Evolutionary conservation across 1,284 basidiomycete species (phyloP).

Genomic region (Volvariella volvacea): DNA sequence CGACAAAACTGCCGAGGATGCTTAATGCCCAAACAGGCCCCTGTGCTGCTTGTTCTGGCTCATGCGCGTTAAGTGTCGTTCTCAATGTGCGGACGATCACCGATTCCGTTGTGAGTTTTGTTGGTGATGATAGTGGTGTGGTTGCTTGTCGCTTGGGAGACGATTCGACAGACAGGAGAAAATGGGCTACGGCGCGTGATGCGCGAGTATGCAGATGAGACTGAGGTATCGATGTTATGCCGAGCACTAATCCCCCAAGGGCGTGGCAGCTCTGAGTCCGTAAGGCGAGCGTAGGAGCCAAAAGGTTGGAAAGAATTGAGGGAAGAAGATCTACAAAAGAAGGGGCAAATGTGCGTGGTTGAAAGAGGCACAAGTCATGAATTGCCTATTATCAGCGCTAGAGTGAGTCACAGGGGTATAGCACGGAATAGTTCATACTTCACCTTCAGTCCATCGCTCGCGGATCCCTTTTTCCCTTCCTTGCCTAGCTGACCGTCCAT

Average conservation of each 20-base stretch:
- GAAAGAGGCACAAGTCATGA: slow-evolving; percentile 57
- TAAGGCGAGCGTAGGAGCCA: slow-evolving; percentile 53
- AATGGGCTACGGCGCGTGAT: slow-evolving; percentile 37
- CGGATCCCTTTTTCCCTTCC: slow-evolving; percentile 78
- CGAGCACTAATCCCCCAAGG: slow-evolving; percentile 58
- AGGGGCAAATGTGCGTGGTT: slow-evolving; percentile 57
- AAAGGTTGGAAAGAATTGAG: slow-evolving; percentile 53
- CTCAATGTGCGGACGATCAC: slow-evolving; percentile 57
- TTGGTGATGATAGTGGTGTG: slow-evolving; percentile 11
- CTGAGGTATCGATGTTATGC: slow-evolving; percentile 36
- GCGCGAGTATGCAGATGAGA: slow-evolving; percentile 45
- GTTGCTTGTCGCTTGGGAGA: slow-evolving; percentile 18
- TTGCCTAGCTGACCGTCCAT: slow-evolving; percentile 77
- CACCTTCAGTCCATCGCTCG: slow-evolving; percentile 68
- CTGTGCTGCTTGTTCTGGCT: slow-evolving; percentile 54
- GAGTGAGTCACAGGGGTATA: slow-evolving; percentile 10
- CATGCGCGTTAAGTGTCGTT: slow-evolving; percentile 45
- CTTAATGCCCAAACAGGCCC: slow-evolving; percentile 70
- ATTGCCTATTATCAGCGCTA: slow-evolving; percentile 47
- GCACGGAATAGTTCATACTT: slow-evolving; percentile 8
- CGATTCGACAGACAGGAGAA: slow-evolving; percentile 33
- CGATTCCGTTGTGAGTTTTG: slow-evolving; percentile 28
- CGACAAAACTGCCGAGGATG: slow-evolving; percentile 54
- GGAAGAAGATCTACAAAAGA: slow-evolving; percentile 54
- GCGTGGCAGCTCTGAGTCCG: slow-evolving; percentile 69